A percentile compares a stretch with the other conserved stretches of the same genome.
These are phyloP conservation scores for Lachnum nothofagi DNA, from an alignment of 2,329 filamentous ascomycete species.

Conservation along the genomic window DNA sequence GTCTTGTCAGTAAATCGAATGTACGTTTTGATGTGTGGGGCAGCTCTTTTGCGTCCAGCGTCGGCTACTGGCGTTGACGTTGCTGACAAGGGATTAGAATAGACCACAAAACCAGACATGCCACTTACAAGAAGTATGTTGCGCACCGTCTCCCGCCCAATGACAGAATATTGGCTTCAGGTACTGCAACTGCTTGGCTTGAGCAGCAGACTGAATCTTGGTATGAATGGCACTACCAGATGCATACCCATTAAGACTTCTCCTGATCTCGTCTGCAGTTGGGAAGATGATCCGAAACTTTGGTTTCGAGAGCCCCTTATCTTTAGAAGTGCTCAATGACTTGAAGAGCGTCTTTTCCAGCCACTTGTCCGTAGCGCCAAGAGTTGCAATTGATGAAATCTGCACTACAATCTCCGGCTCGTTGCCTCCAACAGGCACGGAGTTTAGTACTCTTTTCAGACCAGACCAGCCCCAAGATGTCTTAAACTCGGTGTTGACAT, in stretches of 20 bases:
- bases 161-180: constrained; percentile 66
- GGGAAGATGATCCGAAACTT: constrained; percentile 73
- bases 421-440: constrained; percentile 43
- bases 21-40: constrained; percentile 88
- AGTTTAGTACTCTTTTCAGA: constrained; percentile 53
- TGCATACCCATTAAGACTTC: constrained; percentile 69
- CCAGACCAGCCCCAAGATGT: constrained; percentile 75
- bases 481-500: constrained; percentile 39
- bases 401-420: constrained; percentile 53
- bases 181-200: constrained; percentile 69
- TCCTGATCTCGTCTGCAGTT: constrained; percentile 70
- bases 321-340: constrained; percentile 37
- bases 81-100: neutral
- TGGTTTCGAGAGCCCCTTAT: constrained; percentile 33
- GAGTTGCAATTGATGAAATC: constrained; percentile 76
- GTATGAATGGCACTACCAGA: constrained; percentile 79
- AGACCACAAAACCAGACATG: neutral
- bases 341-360: constrained; percentile 59
- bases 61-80: constrained; percentile 34
- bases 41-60: constrained; percentile 62
- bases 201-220: constrained; percentile 64
- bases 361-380: constrained; percentile 69
- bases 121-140: constrained; percentile 10
- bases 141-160: constrained; percentile 60
- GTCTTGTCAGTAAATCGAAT: constrained; percentile 52